Percentiles rank a stretch among this genome's conserved stretches.
Evolutionary conservation across 306 rosid species (phyloP).

Genomic region (Vicia villosa): DNA sequence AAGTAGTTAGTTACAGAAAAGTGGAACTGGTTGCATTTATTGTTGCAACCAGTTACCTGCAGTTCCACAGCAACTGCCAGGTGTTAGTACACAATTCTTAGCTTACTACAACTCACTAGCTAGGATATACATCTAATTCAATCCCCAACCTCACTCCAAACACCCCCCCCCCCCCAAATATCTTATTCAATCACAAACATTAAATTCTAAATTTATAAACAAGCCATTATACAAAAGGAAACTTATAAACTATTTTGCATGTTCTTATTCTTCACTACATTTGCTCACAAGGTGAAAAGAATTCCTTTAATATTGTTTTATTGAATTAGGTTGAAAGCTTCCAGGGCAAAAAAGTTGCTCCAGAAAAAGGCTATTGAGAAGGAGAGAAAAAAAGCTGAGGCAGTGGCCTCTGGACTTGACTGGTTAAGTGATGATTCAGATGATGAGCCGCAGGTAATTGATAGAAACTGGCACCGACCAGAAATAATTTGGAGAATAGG

Average conservation of each 20-base stretch:
- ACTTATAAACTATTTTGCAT: constrained; percentile 2
- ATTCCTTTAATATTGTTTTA: constrained; percentile 12
- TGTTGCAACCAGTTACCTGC: no score
- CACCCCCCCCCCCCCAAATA: background rate
- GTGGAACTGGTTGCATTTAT: no score
- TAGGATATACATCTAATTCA: no score
- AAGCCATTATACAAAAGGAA: background rate
- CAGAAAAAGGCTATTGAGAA: constrained; percentile 62
- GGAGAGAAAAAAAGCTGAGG: constrained; percentile 73
- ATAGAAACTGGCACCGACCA: no score
- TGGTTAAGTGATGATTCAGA: constrained; percentile 80
- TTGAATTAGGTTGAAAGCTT: constrained; percentile 69
- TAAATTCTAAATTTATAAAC: background rate
- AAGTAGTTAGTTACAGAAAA: no score
- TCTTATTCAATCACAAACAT: background rate
- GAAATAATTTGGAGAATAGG: no score
- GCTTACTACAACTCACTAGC: no score
- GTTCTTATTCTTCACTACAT: constrained; percentile 6
- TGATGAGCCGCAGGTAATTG: constrained; percentile 59
- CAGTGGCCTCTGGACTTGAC: constrained; percentile 72
- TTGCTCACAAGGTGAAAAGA: background rate
- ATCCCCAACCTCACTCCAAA: background rate
- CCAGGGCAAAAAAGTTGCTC: constrained; percentile 75
- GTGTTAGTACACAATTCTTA: no score
- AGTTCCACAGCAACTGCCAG: no score